These are phyloP conservation scores for Aspergillus ostianus DNA, from an alignment of 495 filamentous ascomycete genomes.

Conservation along the genomic window DNA sequence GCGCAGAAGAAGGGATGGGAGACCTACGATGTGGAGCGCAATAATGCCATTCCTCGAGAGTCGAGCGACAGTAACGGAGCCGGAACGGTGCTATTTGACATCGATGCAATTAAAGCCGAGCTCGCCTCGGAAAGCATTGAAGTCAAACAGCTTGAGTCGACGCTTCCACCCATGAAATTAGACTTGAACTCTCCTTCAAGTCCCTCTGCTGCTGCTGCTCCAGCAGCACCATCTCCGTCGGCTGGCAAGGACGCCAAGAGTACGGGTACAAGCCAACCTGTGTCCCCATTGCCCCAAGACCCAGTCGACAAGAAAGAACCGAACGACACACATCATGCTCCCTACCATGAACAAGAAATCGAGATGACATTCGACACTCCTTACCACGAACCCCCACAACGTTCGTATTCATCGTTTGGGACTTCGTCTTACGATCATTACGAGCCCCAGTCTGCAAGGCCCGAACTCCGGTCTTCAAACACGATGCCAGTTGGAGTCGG, in stretches of 20 bases:
- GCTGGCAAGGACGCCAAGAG: slow-evolving; percentile 51
- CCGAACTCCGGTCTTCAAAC: slow-evolving; percentile 42
- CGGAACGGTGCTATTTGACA: slow-evolving; percentile 78
- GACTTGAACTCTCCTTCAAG: slow-evolving; percentile 46
- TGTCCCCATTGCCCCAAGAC: slow-evolving; percentile 33
- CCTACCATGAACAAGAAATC: slow-evolving; percentile 48
- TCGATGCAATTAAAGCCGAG: slow-evolving; percentile 89
- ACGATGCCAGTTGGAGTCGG: slow-evolving; percentile 34
- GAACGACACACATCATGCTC: slow-evolving; percentile 19
- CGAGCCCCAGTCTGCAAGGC: slow-evolving; percentile 24
- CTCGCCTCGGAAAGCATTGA: slow-evolving; percentile 73
- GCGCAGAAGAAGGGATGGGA: slow-evolving; percentile 91
- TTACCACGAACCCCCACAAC: slow-evolving; percentile 42
- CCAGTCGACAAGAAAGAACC: slow-evolving; percentile 21
- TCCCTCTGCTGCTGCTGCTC: slow-evolving; percentile 11
- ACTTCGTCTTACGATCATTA: slow-evolving; percentile 5
- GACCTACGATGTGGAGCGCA: slow-evolving; percentile 68
- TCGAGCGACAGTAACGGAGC: slow-evolving; percentile 31
- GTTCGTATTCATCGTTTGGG: slow-evolving; percentile 20
- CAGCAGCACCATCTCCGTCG: slow-evolving; percentile 28
- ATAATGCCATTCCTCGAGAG: slow-evolving; percentile 18
- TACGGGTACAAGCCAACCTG: slow-evolving; percentile 19
- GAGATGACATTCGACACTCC: slow-evolving; percentile 74
- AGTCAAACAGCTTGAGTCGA: slow-evolving; percentile 81
- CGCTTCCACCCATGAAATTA: slow-evolving; percentile 84